Evolutionary conservation across 2,329 filamentous ascomycete genomes (phyloP).

Genomic region (Penicillium sp.): DNA sequence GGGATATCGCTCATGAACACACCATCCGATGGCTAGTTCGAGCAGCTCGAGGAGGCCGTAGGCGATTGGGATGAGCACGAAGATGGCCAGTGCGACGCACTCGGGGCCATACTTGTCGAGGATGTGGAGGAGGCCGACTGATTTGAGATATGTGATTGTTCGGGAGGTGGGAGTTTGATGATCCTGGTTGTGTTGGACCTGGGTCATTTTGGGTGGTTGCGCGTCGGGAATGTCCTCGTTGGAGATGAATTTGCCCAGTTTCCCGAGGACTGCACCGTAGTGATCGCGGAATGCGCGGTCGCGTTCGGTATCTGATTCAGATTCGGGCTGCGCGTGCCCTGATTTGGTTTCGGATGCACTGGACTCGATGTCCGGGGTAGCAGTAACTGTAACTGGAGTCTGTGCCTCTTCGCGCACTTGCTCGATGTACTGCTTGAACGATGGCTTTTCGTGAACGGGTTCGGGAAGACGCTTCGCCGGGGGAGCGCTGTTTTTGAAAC

Average conservation of each 20-base stretch:
- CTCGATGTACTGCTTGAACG: constrained; percentile 18
- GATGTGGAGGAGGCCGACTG: constrained; percentile 17
- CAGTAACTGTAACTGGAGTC: neutral
- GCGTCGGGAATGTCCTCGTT: neutral
- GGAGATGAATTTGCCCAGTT: constrained; percentile 9
- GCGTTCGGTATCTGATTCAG: neutral
- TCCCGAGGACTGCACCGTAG: constrained; percentile 19
- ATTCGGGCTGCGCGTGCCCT: neutral
- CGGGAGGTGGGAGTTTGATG: neutral
- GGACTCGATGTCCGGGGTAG: neutral
- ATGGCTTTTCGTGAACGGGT: neutral
- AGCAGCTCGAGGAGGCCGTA: constrained; percentile 29
- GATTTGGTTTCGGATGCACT: neutral
- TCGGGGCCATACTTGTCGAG: constrained; percentile 33
- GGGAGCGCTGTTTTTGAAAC: neutral
- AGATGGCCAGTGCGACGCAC: constrained; percentile 29
- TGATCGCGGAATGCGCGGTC: constrained; percentile 12
- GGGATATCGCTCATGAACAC: constrained; percentile 27
- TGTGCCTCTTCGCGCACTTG: constrained; percentile 6
- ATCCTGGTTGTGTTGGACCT: neutral
- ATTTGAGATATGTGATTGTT: constrained; percentile 8
- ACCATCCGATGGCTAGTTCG: constrained; percentile 21
- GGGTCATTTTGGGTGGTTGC: neutral
- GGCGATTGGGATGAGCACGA: constrained; percentile 31
- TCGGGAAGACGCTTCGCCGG: neutral